Conservation (phyloP, 805 yeast species). For the Phaffomyces thermotolerans region DNA sequence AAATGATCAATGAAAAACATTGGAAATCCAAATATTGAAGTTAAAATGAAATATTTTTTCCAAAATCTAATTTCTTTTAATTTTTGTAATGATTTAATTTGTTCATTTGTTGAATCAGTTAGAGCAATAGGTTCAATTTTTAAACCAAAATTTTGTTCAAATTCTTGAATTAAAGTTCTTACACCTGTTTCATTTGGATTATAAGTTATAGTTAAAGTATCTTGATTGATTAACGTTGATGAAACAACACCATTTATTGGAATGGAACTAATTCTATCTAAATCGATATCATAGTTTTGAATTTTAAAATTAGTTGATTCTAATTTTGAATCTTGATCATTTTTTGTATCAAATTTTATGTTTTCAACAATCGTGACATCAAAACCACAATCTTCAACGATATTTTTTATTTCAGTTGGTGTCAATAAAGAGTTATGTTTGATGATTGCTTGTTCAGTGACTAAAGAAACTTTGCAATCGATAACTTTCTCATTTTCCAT, state of each 20-base stretch:
- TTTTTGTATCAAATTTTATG: background rate
- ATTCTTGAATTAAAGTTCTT: constrained; percentile 48
- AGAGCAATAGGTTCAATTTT: constrained; percentile 40
- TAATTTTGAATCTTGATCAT: background rate
- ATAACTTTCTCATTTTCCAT: constrained; percentile 42
- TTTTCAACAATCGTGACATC: constrained; percentile 35
- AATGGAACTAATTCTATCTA: background rate
- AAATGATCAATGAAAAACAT: constrained; percentile 45
- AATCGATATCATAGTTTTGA: constrained; percentile 2
- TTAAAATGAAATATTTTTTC: constrained; percentile 46
- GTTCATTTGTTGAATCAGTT: constrained; percentile 52
- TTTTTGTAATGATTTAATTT: constrained; percentile 60
- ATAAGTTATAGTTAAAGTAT: constrained; percentile 33
- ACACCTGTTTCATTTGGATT: constrained; percentile 50
- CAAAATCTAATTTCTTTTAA: constrained; percentile 68
- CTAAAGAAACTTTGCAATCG: constrained; percentile 55
- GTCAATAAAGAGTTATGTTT: constrained; percentile 33
- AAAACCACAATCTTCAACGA: constrained; percentile 74
- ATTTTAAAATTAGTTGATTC: constrained; percentile 12
- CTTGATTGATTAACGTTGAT: background rate
- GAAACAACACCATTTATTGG: constrained; percentile 9
- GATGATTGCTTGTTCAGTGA: constrained; percentile 68
- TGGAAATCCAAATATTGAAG: constrained; percentile 57
- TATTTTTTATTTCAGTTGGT: constrained; percentile 33
- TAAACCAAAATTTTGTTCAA: constrained; percentile 1